Base-by-base conservation (phyloP, 1,284 basidiomycete species). In the Cryptococcus sp. region DNA sequence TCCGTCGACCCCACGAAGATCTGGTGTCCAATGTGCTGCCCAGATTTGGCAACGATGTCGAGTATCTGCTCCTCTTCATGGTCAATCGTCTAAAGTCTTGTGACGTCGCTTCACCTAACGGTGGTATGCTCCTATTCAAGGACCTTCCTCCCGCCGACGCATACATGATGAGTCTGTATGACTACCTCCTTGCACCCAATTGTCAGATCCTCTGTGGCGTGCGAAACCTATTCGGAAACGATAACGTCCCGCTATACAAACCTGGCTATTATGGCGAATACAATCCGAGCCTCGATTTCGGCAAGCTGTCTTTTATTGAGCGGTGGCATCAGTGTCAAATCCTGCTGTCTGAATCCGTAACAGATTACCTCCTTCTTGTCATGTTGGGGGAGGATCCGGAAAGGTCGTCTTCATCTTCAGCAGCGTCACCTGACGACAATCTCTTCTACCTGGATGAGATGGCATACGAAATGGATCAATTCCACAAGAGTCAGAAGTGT, bases 391-490 rank as follows among this genome's bases (percentile, higher is more conserved):
- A 52, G 15, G 16, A 11, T 5, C 15, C n/a, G 30, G 20, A 46
- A n/a, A 20, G 13, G 8, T 17, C 48, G 3, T 45, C 46, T 13
- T 49, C 54, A 7, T 39, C 54, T 22, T 20, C 38, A 3, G 23
- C 22, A 7, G 17, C 23, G 30, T 2, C 30, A 8, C 10, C 30
- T 13, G 23, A 8, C 15, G 35, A 57, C 23, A 52, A 54, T 17
- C 10, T 55, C 5, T 65, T 50, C 49, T 58, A 53, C 45, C 19
- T 65, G 22, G 63, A 65, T 25, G 58, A 65, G 42, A 62, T 60
- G n/a, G 61, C 55, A 6, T 13, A 20, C 16, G 63, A 65, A 25
- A 56, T 60, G 52, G 27, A 51, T 16, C 17, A 22, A 5, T 62
- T 65, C 39, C 3, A 17, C n/a, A 40, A 51, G 19, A 58, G 52